A percentile compares a stretch with the other conserved stretches of the same genome.
phyloP scores from a whole-genome alignment of 2,329 filamentous ascomycete species.

The Hypoxylon rubiginosum region DNA sequence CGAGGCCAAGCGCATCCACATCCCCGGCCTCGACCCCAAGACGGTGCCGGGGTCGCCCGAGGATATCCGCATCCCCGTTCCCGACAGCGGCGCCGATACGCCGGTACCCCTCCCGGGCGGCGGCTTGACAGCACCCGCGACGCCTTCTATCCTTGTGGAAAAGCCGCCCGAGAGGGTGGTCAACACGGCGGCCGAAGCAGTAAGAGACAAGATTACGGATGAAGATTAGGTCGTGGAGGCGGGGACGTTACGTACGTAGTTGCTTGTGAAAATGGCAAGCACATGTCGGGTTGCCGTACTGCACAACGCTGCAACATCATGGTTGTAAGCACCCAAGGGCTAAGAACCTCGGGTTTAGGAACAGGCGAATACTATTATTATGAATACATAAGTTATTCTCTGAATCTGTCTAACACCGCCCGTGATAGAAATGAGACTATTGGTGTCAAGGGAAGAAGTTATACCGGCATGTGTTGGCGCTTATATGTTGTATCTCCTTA shows the following conservation, averaged over 20 bases:
- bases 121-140: constrained; percentile 62
- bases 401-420: not conserved
- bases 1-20: constrained; percentile 89
- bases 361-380: constrained; percentile 22
- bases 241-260: not conserved
- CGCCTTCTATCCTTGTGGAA: constrained; percentile 53
- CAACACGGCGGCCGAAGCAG: constrained; percentile 50
- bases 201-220: constrained; percentile 52
- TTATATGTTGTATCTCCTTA: too few relatives aligned
- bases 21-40: constrained; percentile 75
- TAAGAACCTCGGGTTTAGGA: constrained; percentile 5
- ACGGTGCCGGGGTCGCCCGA: constrained; percentile 84
- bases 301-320: not conserved
- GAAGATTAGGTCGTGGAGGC: constrained; percentile 46
- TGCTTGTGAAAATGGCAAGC: not conserved
- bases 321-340: not conserved
- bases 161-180: constrained; percentile 50
- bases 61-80: constrained; percentile 83
- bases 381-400: not conserved
- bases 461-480: not conserved
- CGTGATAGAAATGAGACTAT: not conserved
- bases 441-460: not conserved
- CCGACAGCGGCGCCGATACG: constrained; percentile 60
- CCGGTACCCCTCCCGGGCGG: constrained; percentile 61
- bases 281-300: not conserved